phyloP scores from a whole-genome alignment of 139 green algal species.

The Haematococcus sp. region DNA sequence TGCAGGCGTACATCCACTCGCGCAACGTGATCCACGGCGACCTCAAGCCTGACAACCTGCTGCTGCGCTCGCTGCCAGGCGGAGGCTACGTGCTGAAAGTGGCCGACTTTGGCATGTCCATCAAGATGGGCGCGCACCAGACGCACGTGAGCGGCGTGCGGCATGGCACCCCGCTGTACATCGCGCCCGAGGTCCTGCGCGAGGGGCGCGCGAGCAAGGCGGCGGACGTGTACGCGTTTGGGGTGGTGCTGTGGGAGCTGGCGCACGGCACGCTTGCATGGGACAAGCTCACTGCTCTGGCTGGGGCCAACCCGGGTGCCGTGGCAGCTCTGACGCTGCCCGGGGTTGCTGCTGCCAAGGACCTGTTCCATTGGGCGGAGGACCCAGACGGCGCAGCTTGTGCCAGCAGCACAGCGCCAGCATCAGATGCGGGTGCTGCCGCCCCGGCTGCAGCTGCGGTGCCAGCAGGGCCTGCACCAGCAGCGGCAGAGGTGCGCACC shows the following conservation, averaged over 20 bases:
- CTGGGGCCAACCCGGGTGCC: no score
- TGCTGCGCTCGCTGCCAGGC: neutral
- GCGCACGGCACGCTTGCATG: neutral
- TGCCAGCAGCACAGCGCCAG: no score
- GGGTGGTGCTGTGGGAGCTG: conserved; percentile 29
- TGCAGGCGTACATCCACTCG: conserved; percentile 19
- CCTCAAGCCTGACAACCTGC: conserved; percentile 26
- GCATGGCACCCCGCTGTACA: conserved; percentile 47
- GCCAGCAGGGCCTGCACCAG: no score
- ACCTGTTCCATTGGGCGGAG: no score
- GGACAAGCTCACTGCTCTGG: no score
- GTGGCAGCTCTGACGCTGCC: no score
- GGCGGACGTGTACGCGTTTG: conserved; percentile 22
- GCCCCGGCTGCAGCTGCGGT: no score
- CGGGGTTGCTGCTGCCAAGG: no score
- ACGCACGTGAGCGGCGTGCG: conserved; percentile 34
- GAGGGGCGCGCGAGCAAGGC: conserved; percentile 3
- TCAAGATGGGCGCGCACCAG: conserved; percentile 35
- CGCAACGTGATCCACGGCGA: conserved; percentile 25
- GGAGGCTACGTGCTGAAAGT: conserved; percentile 31
- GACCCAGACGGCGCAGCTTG: no score
- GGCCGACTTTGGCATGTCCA: conserved; percentile 45
- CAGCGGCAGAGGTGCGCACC: no score
- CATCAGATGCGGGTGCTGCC: no score
- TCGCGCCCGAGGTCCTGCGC: conserved; percentile 31